Evolutionary conservation across 164 flowering plant species (phyloP), one percentile per base, ranked within the genome.

Genomic region (Kingdonia uniflora): DNA sequence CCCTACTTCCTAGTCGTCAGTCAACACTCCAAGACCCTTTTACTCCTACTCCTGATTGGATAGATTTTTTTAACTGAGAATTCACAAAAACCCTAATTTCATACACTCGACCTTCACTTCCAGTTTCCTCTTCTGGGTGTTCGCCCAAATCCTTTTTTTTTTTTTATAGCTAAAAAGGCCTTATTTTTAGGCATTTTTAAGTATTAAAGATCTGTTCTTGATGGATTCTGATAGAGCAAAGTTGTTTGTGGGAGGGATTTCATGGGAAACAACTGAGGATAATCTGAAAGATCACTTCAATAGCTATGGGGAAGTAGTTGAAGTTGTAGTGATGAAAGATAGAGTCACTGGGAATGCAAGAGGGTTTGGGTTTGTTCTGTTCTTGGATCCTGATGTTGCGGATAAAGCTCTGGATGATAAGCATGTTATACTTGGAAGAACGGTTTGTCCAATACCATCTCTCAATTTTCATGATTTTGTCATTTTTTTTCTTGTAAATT

Each of bases 291-390:
- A 68, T 19, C 80, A 85, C 54, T 85, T 85, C 63, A 26, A n/a
- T 35, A 60, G 64, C 57, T 85, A 75, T 53, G 94, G 94, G 1
- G 55, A 49, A 16, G 86, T 85, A 19, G 56, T 58, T 44, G 65
- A 65, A 6, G 50, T 74, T 20, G 65, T 65, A 7, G 63, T 82
- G 19, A 74, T 71, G 46, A 70, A 50, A 54, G 88, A 82, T 51
- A 65, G 69, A 25, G 40, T 0, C 21, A 73, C 80, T 1, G 72
- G 73, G 11, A 59, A 15, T 24, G 68, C 84, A 0, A 69, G 80
- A 57, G 87, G 95, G 2, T 82, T 82, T 57, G 95, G 80, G 1
- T 85, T 85, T 53, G 82, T 85, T 25, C 49, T 63, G 40, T 85
- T 82, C 57, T 57, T 78, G 20, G 80, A 85, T 44, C 63, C 78